These are phyloP conservation scores for Saturnispora sekii DNA, from an alignment of 805 yeast species.

Conservation along the genomic window DNA sequence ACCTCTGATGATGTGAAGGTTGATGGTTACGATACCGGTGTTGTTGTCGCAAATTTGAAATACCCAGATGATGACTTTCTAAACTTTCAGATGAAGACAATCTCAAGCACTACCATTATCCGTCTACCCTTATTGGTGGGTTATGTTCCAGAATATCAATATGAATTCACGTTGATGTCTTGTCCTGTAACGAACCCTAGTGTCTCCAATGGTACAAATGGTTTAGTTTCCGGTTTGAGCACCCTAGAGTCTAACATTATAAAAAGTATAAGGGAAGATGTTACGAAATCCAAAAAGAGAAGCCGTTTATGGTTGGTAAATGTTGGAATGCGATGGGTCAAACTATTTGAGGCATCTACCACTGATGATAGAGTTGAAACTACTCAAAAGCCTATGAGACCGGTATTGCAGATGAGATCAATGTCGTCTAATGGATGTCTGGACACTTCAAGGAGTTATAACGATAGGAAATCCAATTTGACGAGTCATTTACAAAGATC, in stretches of 20 bases:
- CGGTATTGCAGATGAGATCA: slow-evolving; percentile 3
- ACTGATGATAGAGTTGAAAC: not conserved
- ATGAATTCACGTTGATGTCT: slow-evolving; percentile 42
- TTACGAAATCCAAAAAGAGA: slow-evolving; percentile 12
- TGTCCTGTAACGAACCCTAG: slow-evolving; percentile 29
- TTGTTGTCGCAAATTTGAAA: not conserved
- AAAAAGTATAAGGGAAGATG: slow-evolving; percentile 40
- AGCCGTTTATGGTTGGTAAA: slow-evolving; percentile 17
- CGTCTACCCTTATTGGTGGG: slow-evolving; percentile 24
- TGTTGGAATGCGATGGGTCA: slow-evolving; percentile 22
- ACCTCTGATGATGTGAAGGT: not conserved
- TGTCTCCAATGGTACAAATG: slow-evolving; percentile 2
- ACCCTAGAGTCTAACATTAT: slow-evolving; percentile 33
- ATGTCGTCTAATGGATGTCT: slow-evolving; percentile 3
- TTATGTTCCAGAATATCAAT: slow-evolving; percentile 40
- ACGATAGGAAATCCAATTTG: slow-evolving; percentile 4
- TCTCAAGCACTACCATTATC: slow-evolving; percentile 5
- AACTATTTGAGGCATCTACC: slow-evolving; percentile 13
- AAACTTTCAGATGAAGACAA: slow-evolving; percentile 3
- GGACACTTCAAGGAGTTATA: slow-evolving; percentile 1
- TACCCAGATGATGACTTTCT: slow-evolving; percentile 1
- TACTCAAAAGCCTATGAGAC: not conserved
- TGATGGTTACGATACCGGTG: not conserved
- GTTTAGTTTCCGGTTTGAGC: slow-evolving; percentile 24
- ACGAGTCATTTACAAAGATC: slow-evolving; percentile 2